phyloP scores from a whole-genome alignment of 345 rosid genomes.

The Firmiana major region DNA sequence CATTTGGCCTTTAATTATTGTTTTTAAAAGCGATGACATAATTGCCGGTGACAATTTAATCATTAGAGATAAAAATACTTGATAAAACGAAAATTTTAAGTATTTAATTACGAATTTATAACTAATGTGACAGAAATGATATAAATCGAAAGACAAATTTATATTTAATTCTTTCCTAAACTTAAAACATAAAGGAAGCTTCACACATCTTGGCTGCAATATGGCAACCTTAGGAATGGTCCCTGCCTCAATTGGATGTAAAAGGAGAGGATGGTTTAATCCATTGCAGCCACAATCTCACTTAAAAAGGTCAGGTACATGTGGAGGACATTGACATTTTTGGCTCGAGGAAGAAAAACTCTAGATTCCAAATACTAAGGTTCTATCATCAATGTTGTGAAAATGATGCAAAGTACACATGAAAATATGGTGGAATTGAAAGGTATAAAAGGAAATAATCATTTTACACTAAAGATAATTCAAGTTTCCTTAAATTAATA shows the following conservation, averaged over 20 bases:
- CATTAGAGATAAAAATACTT: too few species aligned
- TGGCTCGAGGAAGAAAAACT: background rate
- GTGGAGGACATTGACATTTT: slow-evolving; percentile 1
- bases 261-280: background rate
- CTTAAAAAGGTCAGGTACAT: background rate
- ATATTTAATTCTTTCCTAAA: background rate
- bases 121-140: too few species aligned
- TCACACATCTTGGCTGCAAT: background rate
- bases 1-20: too few species aligned
- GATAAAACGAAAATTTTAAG: too few species aligned
- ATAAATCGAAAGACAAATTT: too few species aligned
- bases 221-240: background rate
- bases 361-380: background rate
- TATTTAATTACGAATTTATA: too few species aligned
- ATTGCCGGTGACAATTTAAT: too few species aligned
- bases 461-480: too few species aligned
- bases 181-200: slow-evolving; percentile 6
- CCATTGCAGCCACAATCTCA: background rate
- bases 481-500: too few species aligned
- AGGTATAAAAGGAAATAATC: background rate
- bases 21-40: too few species aligned
- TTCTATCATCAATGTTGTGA: background rate
- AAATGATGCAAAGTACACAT: background rate
- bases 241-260: background rate
- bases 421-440: background rate